Evolutionary conservation across 2,329 filamentous ascomycete species (phyloP).

Genomic region (Capronia coronata): DNA sequence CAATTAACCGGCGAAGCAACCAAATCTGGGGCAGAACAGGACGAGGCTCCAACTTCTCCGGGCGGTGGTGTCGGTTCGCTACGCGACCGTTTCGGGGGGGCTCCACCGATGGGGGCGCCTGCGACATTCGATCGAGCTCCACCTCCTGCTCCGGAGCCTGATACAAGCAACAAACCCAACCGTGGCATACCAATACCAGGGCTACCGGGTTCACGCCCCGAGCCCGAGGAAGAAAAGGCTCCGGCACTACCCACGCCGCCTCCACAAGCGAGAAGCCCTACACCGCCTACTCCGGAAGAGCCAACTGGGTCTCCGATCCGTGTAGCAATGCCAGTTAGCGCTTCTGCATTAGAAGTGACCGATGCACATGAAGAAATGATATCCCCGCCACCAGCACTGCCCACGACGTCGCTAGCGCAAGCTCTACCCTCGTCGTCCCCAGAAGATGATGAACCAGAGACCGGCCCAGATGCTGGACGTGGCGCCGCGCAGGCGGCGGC

Average conservation of each 20-base stretch:
- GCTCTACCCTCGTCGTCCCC: conserved; percentile 52
- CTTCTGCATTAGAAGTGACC: conserved; percentile 42
- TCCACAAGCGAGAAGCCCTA: conserved; percentile 40
- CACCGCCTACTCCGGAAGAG: conserved; percentile 44
- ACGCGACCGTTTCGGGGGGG: conserved; percentile 74
- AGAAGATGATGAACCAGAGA: conserved; percentile 60
- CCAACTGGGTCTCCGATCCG: conserved; percentile 69
- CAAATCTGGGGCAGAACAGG: conserved; percentile 40
- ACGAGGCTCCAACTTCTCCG: conserved; percentile 50
- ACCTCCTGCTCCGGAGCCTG: conserved; percentile 54
- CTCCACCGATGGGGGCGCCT: conserved; percentile 61
- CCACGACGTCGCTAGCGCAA: conserved; percentile 56
- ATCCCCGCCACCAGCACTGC: conserved; percentile 46
- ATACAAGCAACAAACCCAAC: conserved; percentile 62
- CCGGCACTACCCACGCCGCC: conserved; percentile 41
- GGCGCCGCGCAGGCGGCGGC: conserved; percentile 53
- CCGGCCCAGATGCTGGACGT: conserved; percentile 54
- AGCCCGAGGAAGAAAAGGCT: conserved; percentile 42
- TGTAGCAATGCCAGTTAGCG: conserved; percentile 73
- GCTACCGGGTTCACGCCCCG: conserved; percentile 56
- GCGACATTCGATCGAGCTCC: conserved; percentile 37
- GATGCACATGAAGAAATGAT: conserved; percentile 40
- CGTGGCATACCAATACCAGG: conserved; percentile 73
- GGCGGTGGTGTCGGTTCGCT: conserved; percentile 65
- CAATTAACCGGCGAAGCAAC: conserved; percentile 57